A percentile compares a stretch with the other conserved stretches of the same genome.
Evolutionary conservation across 768 basidiomycete genomes (phyloP).

Genomic region (Tylopilus vinaceipallidus): DNA sequence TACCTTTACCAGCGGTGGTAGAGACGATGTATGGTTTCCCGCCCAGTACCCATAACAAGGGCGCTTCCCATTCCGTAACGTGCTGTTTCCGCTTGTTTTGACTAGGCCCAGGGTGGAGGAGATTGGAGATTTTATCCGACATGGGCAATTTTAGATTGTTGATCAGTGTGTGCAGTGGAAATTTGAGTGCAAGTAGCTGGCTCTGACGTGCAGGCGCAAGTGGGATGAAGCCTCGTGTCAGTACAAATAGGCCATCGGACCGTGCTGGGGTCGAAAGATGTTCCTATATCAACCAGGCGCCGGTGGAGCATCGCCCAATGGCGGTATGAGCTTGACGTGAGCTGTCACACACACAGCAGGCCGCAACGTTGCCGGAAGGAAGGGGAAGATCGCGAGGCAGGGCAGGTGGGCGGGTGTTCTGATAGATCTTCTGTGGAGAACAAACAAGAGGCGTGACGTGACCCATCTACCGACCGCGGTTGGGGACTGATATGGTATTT

Average conservation of each 20-base stretch:
- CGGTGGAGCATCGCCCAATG: constrained; percentile 13
- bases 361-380: constrained; percentile 13
- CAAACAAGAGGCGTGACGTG: background rate
- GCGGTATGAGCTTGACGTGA: constrained; percentile 22
- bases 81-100: constrained; percentile 9
- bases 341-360: constrained; percentile 26
- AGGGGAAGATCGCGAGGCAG: constrained; percentile 4
- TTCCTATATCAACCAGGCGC: constrained; percentile 17
- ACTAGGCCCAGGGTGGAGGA: background rate
- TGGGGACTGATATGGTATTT: background rate
- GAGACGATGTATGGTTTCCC: background rate
- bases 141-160: constrained; percentile 9
- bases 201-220: constrained; percentile 6
- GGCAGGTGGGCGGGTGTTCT: background rate
- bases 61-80: background rate
- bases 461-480: background rate
- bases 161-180: background rate
- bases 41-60: constrained; percentile 4
- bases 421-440: constrained; percentile 16
- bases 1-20: too few relatives aligned
- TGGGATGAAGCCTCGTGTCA: constrained; percentile 4
- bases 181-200: background rate
- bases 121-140: background rate
- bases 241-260: constrained; percentile 4
- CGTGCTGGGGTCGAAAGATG: background rate